Base-by-base conservation (phyloP, 768 basidiomycete species). In the Pulveroboletus sp. region DNA sequence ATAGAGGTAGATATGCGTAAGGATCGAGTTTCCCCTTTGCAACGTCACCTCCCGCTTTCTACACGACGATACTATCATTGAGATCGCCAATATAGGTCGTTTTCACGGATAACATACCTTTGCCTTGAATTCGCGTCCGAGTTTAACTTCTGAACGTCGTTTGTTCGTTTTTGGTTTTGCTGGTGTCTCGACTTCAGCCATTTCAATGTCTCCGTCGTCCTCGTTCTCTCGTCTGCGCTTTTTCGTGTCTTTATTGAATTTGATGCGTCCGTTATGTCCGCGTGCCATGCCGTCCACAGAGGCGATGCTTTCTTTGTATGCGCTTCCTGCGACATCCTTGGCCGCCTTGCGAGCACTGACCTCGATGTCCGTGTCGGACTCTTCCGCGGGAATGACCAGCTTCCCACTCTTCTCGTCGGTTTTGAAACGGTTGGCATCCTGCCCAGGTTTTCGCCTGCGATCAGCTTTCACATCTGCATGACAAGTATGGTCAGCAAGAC, bases 231-330 rank as follows among this genome's bases (percentile, higher is more conserved):
- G 78, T 52, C 93, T 72, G 50, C 93, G 83, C 68, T 95, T 93
- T 70, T 94, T 98, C 33, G 93, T 97, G 62, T 95, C 86, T 67
- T 96, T 97, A 74, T 96, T 91, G 72, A 98, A 97, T 68, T 92
- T 94, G 64, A 98, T 70, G 47, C 81, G 82, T 6, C 96, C 96
- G 54, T 81, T 83, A 1, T 83, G 74, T 21, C 91, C 89, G 27
- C 94, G 82, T 3, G 80, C 86, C 71, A 93, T 93, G 18, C 94
- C 95, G 66, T 97, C 95, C 21, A 82, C 83, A 6, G 91, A 93
- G 8, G 84, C 83, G 50, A 95, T 62, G 43, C 76, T 81, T 69
- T 96, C 91, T 51, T 76, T 81, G 69, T 96, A 98, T 1, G 93
- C 95, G 8, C 73, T 76, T 18, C 93, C 90, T 32, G 73, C 84